Conservation (phyloP, 371 early-diverging fungal species). For the Lichtheimia corymbifera region DNA sequence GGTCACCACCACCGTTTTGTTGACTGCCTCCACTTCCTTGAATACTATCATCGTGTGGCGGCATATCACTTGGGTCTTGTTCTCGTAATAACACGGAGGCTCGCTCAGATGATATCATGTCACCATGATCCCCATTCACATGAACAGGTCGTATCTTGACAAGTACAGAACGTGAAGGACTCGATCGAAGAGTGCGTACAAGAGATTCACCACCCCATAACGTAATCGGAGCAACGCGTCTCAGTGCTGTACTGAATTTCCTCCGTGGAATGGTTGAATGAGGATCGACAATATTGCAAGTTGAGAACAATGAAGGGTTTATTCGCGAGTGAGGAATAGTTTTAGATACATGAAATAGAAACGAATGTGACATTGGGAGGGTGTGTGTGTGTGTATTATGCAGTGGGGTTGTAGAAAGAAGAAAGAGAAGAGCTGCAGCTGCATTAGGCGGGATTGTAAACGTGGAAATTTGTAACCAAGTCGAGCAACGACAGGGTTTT, state of each 20-base stretch:
- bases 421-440: no score
- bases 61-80: constrained; percentile 35
- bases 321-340: constrained; percentile 47
- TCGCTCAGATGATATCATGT: constrained; percentile 6
- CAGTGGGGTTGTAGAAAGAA: no score
- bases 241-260: constrained; percentile 26
- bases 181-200: constrained; percentile 24
- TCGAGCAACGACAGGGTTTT: no score
- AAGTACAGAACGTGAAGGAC: constrained; percentile 22
- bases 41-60: constrained; percentile 12
- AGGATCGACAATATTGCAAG: constrained; percentile 19
- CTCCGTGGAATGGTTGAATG: constrained; percentile 20
- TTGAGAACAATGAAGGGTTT: constrained; percentile 38
- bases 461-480: no score
- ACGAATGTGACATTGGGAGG: constrained; percentile 18
- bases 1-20: constrained; percentile 11
- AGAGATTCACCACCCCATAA: constrained; percentile 42
- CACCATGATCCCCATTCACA: constrained; percentile 25
- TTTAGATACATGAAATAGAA: constrained; percentile 52
- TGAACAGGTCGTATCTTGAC: constrained; percentile 41
- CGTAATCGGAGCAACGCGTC: constrained; percentile 26
- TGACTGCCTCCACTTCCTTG: constrained; percentile 27
- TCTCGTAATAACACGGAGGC: constrained; percentile 27
- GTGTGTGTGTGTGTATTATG: no score
- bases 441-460: no score